These are phyloP conservation scores for Coemansia sp. DNA, from an alignment of 192 early-diverging fungal species.

Conservation along the genomic window DNA sequence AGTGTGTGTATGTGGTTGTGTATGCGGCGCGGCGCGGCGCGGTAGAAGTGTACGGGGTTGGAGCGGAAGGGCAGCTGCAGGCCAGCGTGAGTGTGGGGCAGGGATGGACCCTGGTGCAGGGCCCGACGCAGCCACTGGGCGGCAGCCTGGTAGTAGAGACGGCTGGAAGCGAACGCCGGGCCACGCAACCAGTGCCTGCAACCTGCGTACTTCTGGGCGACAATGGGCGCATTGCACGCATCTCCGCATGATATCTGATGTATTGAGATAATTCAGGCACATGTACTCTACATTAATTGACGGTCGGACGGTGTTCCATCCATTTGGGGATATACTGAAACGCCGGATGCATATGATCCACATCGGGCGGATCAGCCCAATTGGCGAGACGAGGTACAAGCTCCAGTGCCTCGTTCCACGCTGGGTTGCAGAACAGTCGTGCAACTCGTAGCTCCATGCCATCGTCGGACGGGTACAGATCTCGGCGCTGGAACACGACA, in stretches of 20 bases:
- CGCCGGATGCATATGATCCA: constrained; percentile 23
- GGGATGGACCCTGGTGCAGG: constrained; percentile 40
- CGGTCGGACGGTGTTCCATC: constrained; percentile 35
- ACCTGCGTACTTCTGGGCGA: constrained; percentile 28
- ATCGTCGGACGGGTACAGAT: constrained; percentile 48
- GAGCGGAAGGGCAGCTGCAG: constrained; percentile 15
- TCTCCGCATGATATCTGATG: neutral
- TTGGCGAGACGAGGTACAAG: constrained; percentile 27
- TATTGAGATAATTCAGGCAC: neutral
- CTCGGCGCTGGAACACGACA: constrained; percentile 48
- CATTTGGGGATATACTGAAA: constrained; percentile 41
- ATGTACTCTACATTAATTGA: constrained; percentile 4
- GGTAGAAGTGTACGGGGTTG: constrained; percentile 36
- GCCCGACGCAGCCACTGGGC: constrained; percentile 45
- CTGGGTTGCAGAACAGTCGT: constrained; percentile 25
- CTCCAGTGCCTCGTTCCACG: constrained; percentile 32
- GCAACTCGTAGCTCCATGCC: constrained; percentile 38
- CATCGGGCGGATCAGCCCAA: constrained; percentile 37
- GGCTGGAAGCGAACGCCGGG: constrained; percentile 19
- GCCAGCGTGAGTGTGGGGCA: constrained; percentile 31
- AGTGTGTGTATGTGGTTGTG: constrained; percentile 28
- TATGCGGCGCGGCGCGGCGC: constrained; percentile 30
- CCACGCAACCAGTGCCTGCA: constrained; percentile 13
- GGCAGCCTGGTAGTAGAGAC: constrained; percentile 38
- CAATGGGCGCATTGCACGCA: constrained; percentile 20